Conservation (phyloP, 2,329 filamentous ascomycete genomes). For the Aspergillus brunneoviolaceus region DNA sequence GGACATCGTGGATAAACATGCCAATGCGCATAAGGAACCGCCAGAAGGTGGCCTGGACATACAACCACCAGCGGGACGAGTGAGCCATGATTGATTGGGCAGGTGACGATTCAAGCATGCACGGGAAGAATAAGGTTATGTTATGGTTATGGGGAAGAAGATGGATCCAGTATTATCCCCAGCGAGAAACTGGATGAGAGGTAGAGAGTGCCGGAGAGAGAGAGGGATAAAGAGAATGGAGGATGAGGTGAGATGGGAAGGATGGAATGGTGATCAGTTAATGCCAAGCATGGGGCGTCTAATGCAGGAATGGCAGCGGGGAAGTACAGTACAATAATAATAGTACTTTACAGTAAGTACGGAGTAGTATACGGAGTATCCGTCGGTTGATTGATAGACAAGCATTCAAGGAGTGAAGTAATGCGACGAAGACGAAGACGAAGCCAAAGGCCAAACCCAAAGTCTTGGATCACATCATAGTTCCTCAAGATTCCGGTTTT, state of each 20-base stretch:
- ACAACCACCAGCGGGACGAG: constrained; percentile 58
- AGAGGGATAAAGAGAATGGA: not conserved
- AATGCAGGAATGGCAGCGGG: not conserved
- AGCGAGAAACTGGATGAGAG: not conserved
- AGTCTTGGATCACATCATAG: constrained; percentile 9
- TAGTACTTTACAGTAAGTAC: too few species aligned
- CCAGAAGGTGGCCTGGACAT: constrained; percentile 65
- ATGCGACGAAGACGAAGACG: too few species aligned
- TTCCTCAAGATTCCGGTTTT: not conserved
- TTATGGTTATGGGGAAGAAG: not conserved
- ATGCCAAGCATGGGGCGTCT: constrained; percentile 2
- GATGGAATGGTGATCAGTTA: not conserved
- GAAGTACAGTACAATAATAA: too few species aligned
- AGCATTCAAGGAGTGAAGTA: too few species aligned
- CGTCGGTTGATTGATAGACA: too few species aligned
- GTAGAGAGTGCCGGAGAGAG: not conserved
- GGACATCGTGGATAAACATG: constrained; percentile 66
- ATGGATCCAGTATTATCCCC: not conserved
- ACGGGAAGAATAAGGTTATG: not conserved
- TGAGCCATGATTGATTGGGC: constrained; percentile 24
- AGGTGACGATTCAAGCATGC: not conserved
- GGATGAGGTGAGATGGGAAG: not conserved
- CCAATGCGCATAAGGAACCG: constrained; percentile 66
- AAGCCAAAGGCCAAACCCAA: not conserved
- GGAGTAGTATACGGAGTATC: not conserved